Conservation (phyloP, 108 stramenopile genomes). For the Cyclostephanos tholiformis region DNA sequence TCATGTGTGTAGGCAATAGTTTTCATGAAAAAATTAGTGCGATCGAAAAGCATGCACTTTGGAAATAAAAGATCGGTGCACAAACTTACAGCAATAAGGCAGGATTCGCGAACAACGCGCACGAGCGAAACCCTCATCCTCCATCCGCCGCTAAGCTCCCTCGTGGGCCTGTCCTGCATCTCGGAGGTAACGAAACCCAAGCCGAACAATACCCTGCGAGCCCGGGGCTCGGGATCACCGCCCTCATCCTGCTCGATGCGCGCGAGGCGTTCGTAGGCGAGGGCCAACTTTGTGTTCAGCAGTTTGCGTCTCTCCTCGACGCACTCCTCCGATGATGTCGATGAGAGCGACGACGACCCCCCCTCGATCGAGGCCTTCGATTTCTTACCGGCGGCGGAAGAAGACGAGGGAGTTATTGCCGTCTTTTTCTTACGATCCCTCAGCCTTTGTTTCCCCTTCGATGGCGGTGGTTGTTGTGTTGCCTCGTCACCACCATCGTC, state of each 20-base stretch:
- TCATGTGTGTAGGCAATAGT: neutral
- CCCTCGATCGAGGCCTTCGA: slow-evolving; percentile 8
- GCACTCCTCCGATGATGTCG: slow-evolving; percentile 16
- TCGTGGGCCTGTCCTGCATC: slow-evolving; percentile 84
- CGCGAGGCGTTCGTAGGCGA: slow-evolving; percentile 61
- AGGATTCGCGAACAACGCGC: slow-evolving; percentile 89
- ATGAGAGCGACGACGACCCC: neutral
- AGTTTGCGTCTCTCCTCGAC: slow-evolving; percentile 49
- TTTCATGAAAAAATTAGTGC: neutral
- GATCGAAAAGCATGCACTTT: neutral
- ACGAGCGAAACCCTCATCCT: slow-evolving; percentile 93
- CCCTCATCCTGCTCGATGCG: slow-evolving; percentile 71
- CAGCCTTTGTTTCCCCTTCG: slow-evolving; percentile 51
- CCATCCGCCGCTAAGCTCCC: slow-evolving; percentile 90
- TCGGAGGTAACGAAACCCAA: slow-evolving; percentile 81
- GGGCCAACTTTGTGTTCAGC: slow-evolving; percentile 45
- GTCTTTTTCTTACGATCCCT: slow-evolving; percentile 52
- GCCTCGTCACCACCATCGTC: no score
- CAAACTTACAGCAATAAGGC: slow-evolving; percentile 73
- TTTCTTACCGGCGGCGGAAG: slow-evolving; percentile 21
- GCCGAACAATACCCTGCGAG: slow-evolving; percentile 74
- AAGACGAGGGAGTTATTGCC: slow-evolving; percentile 7
- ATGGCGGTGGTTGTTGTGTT: slow-evolving; percentile 1
- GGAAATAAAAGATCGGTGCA: slow-evolving; percentile 26
- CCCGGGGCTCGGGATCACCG: slow-evolving; percentile 63